Evolutionary conservation across 306 rosid genomes (phyloP).

Genomic region (Castanea crenata): DNA sequence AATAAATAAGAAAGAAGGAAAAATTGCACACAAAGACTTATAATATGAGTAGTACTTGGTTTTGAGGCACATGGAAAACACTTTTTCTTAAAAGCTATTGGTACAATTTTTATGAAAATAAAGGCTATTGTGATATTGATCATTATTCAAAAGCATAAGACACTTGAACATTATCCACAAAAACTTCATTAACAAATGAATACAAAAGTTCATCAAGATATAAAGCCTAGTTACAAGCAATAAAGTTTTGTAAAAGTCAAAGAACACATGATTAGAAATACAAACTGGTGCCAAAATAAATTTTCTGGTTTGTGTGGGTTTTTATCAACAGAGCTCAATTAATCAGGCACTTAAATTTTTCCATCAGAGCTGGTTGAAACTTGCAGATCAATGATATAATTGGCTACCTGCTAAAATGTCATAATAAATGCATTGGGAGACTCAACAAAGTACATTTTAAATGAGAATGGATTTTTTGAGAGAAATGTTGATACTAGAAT

Average conservation of each 20-base stretch:
- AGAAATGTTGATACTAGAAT: conserved; percentile 64
- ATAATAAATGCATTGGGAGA: neutral
- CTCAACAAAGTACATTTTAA: neutral
- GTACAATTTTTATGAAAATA: neutral
- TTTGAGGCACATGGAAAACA: neutral
- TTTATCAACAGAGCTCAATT: neutral
- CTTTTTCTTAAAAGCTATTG: neutral
- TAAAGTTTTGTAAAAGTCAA: neutral
- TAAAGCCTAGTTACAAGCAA: neutral
- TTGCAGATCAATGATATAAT: neutral
- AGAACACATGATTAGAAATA: neutral
- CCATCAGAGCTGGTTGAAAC: neutral
- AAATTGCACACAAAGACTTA: neutral
- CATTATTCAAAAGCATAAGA: neutral
- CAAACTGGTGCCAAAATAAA: neutral
- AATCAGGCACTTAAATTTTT: neutral
- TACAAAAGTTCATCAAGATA: neutral
- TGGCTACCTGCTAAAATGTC: neutral
- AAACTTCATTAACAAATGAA: neutral
- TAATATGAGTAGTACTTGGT: no score
- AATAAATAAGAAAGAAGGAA: neutral
- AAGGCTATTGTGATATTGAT: neutral
- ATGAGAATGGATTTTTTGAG: conserved; percentile 10
- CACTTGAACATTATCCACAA: neutral
- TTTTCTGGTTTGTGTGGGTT: neutral